These are phyloP conservation scores for Neobulgaria alba DNA, from an alignment of 2,329 filamentous ascomycete species.

Conservation along the genomic window DNA sequence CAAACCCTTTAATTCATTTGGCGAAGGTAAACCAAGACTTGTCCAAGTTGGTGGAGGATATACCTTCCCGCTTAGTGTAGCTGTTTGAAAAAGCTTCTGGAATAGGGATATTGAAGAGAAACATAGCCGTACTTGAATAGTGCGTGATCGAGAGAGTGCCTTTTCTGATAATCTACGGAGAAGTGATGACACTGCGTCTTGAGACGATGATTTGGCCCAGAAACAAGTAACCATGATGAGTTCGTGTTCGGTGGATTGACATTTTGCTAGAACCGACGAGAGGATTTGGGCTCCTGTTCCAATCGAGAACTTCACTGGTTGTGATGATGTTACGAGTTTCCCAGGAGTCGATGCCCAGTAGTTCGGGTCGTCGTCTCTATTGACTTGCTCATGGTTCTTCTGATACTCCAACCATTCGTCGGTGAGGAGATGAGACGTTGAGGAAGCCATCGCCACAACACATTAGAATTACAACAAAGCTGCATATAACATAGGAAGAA, in stretches of 20 bases:
- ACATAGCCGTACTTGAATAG: slow-evolving; percentile 50
- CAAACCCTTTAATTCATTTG: slow-evolving; percentile 46
- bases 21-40: slow-evolving; percentile 53
- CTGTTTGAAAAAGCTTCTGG: slow-evolving; percentile 68
- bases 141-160: slow-evolving; percentile 28
- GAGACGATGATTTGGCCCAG: slow-evolving; percentile 60
- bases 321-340: slow-evolving; percentile 40
- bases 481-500: no score
- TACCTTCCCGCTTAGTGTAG: slow-evolving; percentile 49
- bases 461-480: no score
- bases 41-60: slow-evolving; percentile 52
- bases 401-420: slow-evolving; percentile 13
- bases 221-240: slow-evolving; percentile 76
- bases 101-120: slow-evolving; percentile 65
- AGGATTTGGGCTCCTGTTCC: slow-evolving; percentile 51
- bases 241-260: slow-evolving; percentile 52
- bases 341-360: slow-evolving; percentile 38
- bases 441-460: slow-evolving; percentile 1
- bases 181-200: slow-evolving; percentile 46
- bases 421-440: slow-evolving; percentile 3
- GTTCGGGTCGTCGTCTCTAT: slow-evolving; percentile 37
- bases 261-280: slow-evolving; percentile 48
- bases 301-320: slow-evolving; percentile 38
- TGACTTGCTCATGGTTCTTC: slow-evolving; percentile 4
- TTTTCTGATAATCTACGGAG: slow-evolving; percentile 50